Evolutionary conservation across 306 rosid genomes (phyloP).

Genomic region (Morella rubra): DNA sequence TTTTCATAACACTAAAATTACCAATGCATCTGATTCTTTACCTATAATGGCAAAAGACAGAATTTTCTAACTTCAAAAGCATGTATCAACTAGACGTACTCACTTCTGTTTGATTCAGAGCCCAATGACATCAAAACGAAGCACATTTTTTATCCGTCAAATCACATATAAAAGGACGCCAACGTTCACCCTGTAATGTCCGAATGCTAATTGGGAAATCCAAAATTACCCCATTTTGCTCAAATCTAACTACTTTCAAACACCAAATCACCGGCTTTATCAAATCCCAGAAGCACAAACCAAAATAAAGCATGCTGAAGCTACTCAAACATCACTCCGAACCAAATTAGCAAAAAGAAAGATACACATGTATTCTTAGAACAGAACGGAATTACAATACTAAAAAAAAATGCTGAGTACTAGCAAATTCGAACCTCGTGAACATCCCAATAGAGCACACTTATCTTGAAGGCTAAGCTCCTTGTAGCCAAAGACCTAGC

Average conservation of each 20-base stretch:
- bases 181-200: not conserved
- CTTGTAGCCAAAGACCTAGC: slow-evolving; percentile 87
- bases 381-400: not conserved
- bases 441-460: slow-evolving; percentile 85
- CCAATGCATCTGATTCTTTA: not conserved
- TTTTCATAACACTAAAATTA: not conserved
- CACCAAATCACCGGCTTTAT: not conserved
- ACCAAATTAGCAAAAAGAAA: not conserved
- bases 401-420: not conserved
- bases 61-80: not conserved
- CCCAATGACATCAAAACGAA: not conserved
- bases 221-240: not conserved
- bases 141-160: not conserved
- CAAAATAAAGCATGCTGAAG: not conserved
- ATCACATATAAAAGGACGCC: not conserved
- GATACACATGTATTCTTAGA: not conserved
- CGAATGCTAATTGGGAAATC: not conserved
- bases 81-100: not conserved
- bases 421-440: slow-evolving; percentile 42
- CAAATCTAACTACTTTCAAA: not conserved
- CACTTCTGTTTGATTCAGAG: slow-evolving; percentile 15
- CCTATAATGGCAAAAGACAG: not conserved
- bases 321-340: not conserved
- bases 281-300: not conserved
- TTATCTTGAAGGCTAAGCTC: slow-evolving; percentile 96